Evolutionary conservation across 495 filamentous ascomycete species (phyloP).

Genomic region (Cercophora scortea): DNA sequence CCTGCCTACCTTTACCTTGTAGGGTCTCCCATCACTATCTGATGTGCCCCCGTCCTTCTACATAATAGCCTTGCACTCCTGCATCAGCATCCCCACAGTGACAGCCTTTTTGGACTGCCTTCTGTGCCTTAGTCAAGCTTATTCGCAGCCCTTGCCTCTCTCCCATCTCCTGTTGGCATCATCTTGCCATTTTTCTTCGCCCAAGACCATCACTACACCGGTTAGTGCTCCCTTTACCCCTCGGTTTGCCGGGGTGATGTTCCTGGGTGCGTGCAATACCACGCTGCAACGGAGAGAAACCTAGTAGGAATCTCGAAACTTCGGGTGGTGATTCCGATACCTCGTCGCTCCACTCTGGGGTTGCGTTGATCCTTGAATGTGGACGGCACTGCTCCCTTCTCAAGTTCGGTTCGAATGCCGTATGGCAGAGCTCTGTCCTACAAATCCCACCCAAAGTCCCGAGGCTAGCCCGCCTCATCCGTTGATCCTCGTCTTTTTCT

Average conservation of each 20-base stretch:
- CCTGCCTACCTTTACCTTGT: constrained; percentile 17
- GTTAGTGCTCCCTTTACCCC: neutral
- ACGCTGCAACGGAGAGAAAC: constrained; percentile 10
- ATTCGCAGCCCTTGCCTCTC: neutral
- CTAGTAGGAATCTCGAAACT: constrained; percentile 35
- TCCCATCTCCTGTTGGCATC: neutral
- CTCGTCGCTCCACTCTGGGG: constrained; percentile 28
- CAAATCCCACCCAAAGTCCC: constrained; percentile 34
- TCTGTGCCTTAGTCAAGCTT: neutral
- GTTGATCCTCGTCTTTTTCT: constrained; percentile 36
- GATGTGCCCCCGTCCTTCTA: constrained; percentile 19
- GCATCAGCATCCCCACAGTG: neutral
- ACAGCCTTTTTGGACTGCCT: neutral
- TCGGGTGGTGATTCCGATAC: constrained; percentile 37
- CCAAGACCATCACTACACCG: neutral
- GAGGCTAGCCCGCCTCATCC: constrained; percentile 35
- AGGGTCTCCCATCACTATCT: constrained; percentile 14
- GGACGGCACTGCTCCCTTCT: constrained; percentile 17
- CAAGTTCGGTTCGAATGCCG: constrained; percentile 17
- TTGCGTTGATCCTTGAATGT: constrained; percentile 20
- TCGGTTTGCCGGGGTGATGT: constrained; percentile 5
- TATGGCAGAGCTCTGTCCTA: constrained; percentile 34
- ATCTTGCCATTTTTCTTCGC: neutral
- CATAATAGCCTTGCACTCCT: constrained; percentile 13
- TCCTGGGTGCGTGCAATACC: neutral